Base-by-base conservation (phyloP, 495 filamentous ascomycete species). In the Oleoguttula mirabilis region DNA sequence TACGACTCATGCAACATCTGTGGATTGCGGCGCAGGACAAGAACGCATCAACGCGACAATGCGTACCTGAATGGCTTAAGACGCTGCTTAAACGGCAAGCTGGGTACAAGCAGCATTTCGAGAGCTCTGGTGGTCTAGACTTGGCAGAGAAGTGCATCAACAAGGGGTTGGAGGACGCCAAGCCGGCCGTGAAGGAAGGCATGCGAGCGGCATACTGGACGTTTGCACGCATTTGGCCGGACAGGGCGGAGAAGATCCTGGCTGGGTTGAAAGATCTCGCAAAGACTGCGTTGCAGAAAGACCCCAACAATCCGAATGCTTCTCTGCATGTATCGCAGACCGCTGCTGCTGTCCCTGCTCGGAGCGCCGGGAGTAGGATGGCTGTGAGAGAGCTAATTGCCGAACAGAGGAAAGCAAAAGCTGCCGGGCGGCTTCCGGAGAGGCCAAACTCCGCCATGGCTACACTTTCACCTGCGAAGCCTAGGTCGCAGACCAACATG, bases 171-270 rank as follows among this genome's bases (percentile, higher is more conserved):
- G 69, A 67, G 4, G 90, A 98, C 61, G 71, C 88, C 5, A 94
- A 94, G 55, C 85, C 87, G 2, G 77, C 71, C 24, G 88, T 95
- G 23, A 72, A 88, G 48, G 83, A 92, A 59, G 75, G 73, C 21
- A 85, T 84, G 73, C 75, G 90, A 51, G 65, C 70, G 22, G 82
- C 84, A 2, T 98, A 82, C 58, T 95, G 88, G 87, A 69, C 67
- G 1, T 94, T 86, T 62, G 70, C 73, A 10, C 56, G 55, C 12
- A 71, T 82, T 15, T 96, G 86, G 86, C 78, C 83, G 0, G 72
- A 77, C 4, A 75, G 67, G 51, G 83, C 83, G n/a, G 75, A 87
- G 47, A 62, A 63, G 3, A 83, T 95, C 40, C 72, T 90, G 67
- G 73, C 72, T 31, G 66, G 63, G 12, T 71, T 95, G 4, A 87